These are phyloP conservation scores for Leccinum obscurum DNA, from an alignment of 768 basidiomycete species.

Conservation along the genomic window DNA sequence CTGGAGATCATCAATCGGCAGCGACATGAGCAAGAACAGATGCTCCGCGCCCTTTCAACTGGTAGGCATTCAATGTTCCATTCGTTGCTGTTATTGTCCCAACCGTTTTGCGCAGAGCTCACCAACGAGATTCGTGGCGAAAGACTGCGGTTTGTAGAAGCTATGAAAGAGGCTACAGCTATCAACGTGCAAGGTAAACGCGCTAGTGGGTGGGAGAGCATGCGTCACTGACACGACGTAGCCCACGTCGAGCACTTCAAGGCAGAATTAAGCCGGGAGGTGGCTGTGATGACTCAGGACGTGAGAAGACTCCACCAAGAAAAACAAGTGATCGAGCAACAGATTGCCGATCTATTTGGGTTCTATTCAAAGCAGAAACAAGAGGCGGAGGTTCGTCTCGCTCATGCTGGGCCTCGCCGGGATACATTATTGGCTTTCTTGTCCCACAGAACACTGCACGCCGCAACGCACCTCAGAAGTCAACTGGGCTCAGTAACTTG, in stretches of 20 bases:
- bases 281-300: constrained; percentile 71
- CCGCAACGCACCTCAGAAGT: constrained; percentile 22
- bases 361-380: constrained; percentile 71
- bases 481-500: constrained; percentile 24
- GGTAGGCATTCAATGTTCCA: constrained; percentile 42
- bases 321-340: constrained; percentile 62
- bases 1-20: constrained; percentile 67
- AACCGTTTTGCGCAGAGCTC: constrained; percentile 50
- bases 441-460: constrained; percentile 25
- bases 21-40: constrained; percentile 66
- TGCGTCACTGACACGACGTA: constrained; percentile 29
- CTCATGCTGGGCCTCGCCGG: not conserved
- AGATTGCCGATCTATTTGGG: constrained; percentile 71
- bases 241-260: constrained; percentile 90
- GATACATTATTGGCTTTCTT: constrained; percentile 1
- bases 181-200: constrained; percentile 77
- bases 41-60: constrained; percentile 63
- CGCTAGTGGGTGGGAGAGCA: not conserved
- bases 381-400: constrained; percentile 30
- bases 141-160: constrained; percentile 82
- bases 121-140: constrained; percentile 85
- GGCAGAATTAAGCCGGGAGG: constrained; percentile 73
- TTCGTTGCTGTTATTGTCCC: not conserved
- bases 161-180: constrained; percentile 91
- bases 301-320: constrained; percentile 67